A percentile compares a stretch with the other conserved stretches of the same genome.
Evolutionary conservation across 768 basidiomycete species (phyloP).

Genomic region (Termitomyces sp.): DNA sequence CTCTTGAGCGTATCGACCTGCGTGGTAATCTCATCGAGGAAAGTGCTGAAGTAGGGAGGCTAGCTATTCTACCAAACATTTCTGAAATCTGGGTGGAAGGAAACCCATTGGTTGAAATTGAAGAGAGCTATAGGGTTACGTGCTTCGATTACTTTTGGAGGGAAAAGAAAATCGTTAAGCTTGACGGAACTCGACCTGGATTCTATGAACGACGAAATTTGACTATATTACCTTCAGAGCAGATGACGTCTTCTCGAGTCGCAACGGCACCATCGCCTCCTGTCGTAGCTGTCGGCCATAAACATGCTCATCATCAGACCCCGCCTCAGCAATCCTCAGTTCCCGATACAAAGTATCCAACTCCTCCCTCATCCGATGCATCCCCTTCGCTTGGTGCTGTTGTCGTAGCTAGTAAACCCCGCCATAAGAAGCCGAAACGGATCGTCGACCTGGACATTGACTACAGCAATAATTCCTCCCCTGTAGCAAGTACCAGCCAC

Average conservation of each 20-base stretch:
- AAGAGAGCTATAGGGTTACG: constrained; percentile 68
- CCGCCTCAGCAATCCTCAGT: constrained; percentile 15
- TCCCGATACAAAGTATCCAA: constrained; percentile 20
- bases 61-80: constrained; percentile 77
- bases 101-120: constrained; percentile 73
- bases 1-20: constrained; percentile 82
- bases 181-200: constrained; percentile 71
- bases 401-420: constrained; percentile 34
- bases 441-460: constrained; percentile 75
- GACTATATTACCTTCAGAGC: constrained; percentile 41
- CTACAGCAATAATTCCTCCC: constrained; percentile 28
- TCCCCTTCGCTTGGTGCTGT: constrained; percentile 40
- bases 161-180: constrained; percentile 71
- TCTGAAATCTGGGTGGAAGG: constrained; percentile 78
- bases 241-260: constrained; percentile 43
- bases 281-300: constrained; percentile 49
- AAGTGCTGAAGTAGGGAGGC: constrained; percentile 76
- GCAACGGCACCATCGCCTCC: constrained; percentile 54
- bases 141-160: constrained; percentile 84
- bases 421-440: constrained; percentile 63
- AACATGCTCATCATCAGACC: constrained; percentile 18
- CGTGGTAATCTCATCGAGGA: constrained; percentile 78
- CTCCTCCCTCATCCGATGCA: constrained; percentile 35
- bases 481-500: constrained; percentile 20
- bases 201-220: constrained; percentile 69